Evolutionary conservation across 192 early-diverging fungal species (phyloP).

Genomic region (Podila minutissima): DNA sequence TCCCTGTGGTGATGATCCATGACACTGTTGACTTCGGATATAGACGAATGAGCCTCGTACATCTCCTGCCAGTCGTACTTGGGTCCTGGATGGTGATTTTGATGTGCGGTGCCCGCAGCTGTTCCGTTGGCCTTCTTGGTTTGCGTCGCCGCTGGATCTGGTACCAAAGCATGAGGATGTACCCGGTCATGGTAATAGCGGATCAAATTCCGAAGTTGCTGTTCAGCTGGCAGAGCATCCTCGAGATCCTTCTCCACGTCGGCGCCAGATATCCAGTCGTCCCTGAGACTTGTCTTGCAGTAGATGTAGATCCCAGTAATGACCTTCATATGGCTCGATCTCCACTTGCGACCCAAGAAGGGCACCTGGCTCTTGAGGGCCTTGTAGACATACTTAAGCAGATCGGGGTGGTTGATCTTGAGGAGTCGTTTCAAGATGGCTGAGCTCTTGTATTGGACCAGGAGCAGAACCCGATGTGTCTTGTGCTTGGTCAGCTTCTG

Average conservation of each 20-base stretch:
- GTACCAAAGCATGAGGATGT: conserved; percentile 45
- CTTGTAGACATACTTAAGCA: conserved; percentile 82
- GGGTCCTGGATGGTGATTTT: conserved; percentile 37
- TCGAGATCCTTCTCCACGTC: conserved; percentile 78
- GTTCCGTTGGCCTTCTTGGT: background rate
- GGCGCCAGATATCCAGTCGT: conserved; percentile 74
- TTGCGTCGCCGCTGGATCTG: conserved; percentile 22
- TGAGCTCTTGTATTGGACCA: conserved; percentile 87
- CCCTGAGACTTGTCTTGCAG: conserved; percentile 67
- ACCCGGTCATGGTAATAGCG: conserved; percentile 68
- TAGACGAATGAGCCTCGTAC: conserved; percentile 47
- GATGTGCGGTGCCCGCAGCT: conserved; percentile 4
- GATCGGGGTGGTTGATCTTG: conserved; percentile 71
- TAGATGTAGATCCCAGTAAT: conserved; percentile 80
- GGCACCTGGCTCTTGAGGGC: conserved; percentile 84
- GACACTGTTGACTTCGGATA: conserved; percentile 26
- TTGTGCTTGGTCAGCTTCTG: conserved; percentile 87
- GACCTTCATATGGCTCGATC: conserved; percentile 84
- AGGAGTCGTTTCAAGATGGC: conserved; percentile 81
- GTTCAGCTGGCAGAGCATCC: conserved; percentile 77
- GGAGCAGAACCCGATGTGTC: conserved; percentile 74
- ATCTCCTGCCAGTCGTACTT: conserved; percentile 52
- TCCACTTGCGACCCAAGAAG: conserved; percentile 84
- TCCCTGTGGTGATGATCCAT: background rate
- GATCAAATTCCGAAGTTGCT: conserved; percentile 68